Conservation (phyloP, 1,284 basidiomycete species). For the Cutaneotrichosporon sp. region DNA sequence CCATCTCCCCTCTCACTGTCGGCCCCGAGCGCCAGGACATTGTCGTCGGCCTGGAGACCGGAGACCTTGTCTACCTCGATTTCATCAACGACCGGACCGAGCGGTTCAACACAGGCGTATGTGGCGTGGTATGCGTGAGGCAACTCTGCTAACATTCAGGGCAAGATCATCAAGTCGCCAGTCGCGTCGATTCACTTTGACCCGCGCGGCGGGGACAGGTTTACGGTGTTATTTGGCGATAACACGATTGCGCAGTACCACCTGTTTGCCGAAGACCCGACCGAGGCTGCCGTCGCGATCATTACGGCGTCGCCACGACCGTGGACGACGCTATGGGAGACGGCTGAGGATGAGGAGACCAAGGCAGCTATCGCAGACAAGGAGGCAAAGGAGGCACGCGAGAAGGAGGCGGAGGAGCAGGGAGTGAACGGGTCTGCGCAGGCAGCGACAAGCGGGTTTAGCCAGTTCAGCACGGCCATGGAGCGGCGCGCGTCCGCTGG, state of each 20-base stretch:
- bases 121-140: slow-evolving; percentile 20
- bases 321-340: slow-evolving; percentile 34
- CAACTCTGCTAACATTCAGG: slow-evolving; percentile 49
- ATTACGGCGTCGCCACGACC: slow-evolving; percentile 27
- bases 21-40: slow-evolving; percentile 72
- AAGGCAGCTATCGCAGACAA: neutral
- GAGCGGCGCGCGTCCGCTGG: neutral
- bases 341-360: slow-evolving; percentile 3
- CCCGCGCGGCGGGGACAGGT: slow-evolving; percentile 73
- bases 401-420: neutral
- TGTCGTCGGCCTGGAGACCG: slow-evolving; percentile 85
- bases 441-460: neutral
- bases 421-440: neutral
- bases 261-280: slow-evolving; percentile 42
- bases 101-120: slow-evolving; percentile 83
- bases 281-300: slow-evolving; percentile 15
- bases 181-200: slow-evolving; percentile 86
- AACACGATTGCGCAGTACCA: slow-evolving; percentile 40
- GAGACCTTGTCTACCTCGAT: slow-evolving; percentile 88
- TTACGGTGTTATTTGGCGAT: slow-evolving; percentile 85
- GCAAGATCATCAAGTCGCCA: slow-evolving; percentile 69
- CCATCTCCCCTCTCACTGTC: slow-evolving; percentile 64
- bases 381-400: neutral
- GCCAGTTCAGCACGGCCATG: neutral
- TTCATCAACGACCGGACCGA: slow-evolving; percentile 65